These are phyloP conservation scores for Chaetomium fimeti DNA, from an alignment of 495 filamentous ascomycete species.

Conservation along the genomic window DNA sequence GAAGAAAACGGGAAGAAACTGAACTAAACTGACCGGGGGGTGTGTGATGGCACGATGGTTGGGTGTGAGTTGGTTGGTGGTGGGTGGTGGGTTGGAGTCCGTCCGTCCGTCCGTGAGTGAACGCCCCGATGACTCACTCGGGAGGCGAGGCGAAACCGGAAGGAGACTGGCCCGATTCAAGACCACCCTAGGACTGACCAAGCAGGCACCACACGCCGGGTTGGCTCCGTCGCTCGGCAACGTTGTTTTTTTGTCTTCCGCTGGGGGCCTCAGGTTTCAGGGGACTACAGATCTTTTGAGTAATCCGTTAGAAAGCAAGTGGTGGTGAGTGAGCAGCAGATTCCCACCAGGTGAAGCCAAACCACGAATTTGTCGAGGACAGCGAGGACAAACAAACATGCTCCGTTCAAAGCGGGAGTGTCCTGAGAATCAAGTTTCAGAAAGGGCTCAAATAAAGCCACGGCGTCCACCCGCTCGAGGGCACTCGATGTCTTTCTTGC, in stretches of 20 bases:
- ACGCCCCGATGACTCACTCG: slow-evolving; percentile 20
- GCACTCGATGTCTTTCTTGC: not conserved
- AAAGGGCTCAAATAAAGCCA: not conserved
- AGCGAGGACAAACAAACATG: too few relatives aligned
- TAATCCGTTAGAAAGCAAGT: not conserved
- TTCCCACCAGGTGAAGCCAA: not conserved
- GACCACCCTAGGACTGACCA: not conserved
- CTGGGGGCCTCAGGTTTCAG: not conserved
- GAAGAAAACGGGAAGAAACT: not conserved
- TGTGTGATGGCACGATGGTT: not conserved
- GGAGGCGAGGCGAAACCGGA: slow-evolving; percentile 10
- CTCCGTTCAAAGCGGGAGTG: not conserved
- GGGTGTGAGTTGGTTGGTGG: not conserved
- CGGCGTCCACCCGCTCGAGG: not conserved
- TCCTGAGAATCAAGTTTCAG: not conserved
- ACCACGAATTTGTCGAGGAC: not conserved
- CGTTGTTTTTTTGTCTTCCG: not conserved
- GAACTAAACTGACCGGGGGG: not conserved
- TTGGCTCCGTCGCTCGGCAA: slow-evolving; percentile 13
- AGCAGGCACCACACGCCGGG: not conserved
- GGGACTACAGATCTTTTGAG: not conserved
- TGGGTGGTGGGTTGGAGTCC: not conserved
- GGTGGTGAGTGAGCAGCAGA: not conserved
- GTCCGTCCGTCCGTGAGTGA: not conserved
- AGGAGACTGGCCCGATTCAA: not conserved